Evolutionary conservation across 176 grass and related monocot species (phyloP).

Genomic region (Triticum turgidum): DNA sequence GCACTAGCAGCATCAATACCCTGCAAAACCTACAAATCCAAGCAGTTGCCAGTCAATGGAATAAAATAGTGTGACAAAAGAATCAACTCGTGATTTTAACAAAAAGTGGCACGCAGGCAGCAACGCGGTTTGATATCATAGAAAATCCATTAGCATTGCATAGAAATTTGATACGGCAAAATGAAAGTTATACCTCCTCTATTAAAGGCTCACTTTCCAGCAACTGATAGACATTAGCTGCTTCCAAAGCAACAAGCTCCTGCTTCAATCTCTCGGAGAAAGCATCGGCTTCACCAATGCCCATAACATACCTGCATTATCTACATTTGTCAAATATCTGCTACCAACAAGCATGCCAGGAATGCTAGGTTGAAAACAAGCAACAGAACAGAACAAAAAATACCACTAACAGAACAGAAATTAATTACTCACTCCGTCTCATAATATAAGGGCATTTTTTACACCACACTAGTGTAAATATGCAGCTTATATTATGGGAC

Average conservation of each 20-base stretch:
- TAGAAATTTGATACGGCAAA: constrained; percentile 13
- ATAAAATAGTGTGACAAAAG: constrained; percentile 3
- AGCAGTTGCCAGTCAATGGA: constrained; percentile 23
- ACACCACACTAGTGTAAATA: no score
- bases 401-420: constrained; percentile 6
- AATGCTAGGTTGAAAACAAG: constrained; percentile 13
- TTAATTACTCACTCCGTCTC: background rate
- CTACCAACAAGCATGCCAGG: constrained; percentile 15
- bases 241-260: constrained; percentile 94
- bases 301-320: constrained; percentile 94
- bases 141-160: constrained; percentile 13
- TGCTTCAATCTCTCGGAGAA: constrained; percentile 98
- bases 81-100: background rate
- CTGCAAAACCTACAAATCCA: constrained; percentile 81
- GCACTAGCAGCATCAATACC: constrained; percentile 75
- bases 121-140: background rate
- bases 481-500: no score
- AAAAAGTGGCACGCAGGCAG: background rate
- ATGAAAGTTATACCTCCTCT: constrained; percentile 64
- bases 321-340: constrained; percentile 26
- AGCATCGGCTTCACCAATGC: constrained; percentile 96
- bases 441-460: no score
- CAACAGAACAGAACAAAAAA: background rate
- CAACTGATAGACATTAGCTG: constrained; percentile 88
- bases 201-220: constrained; percentile 90